These are phyloP conservation scores for Coniochaeta sp. DNA, from an alignment of 2,329 filamentous ascomycete genomes.

Conservation along the genomic window DNA sequence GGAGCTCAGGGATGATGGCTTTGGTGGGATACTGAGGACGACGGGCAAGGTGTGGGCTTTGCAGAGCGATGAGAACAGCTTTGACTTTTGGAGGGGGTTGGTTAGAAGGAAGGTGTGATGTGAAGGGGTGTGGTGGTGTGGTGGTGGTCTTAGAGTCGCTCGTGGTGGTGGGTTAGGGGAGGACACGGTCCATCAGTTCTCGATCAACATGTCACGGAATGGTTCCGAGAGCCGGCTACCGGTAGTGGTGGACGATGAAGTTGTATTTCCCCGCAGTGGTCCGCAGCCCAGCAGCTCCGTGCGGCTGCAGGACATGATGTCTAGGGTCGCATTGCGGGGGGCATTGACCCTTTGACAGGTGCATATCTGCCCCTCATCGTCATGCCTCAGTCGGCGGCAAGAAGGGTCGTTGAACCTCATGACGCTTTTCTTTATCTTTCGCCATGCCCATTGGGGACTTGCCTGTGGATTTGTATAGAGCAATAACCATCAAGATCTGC, in stretches of 20 bases:
- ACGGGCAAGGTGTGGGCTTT: constrained; percentile 76
- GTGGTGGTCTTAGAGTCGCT: constrained; percentile 2
- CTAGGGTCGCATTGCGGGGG: background rate
- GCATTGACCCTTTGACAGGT: background rate
- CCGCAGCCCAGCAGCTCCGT: background rate
- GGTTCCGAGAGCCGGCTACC: background rate
- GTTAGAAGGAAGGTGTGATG: constrained; percentile 75
- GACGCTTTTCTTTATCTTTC: background rate
- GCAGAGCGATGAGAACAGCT: constrained; percentile 96
- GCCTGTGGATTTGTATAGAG: background rate
- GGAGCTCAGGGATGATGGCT: constrained; percentile 66
- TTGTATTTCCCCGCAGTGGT: background rate
- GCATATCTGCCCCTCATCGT: background rate
- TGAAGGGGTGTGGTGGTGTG: too few species aligned
- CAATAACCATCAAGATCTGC: background rate
- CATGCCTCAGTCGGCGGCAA: background rate
- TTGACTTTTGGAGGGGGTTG: constrained; percentile 91
- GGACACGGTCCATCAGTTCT: background rate
- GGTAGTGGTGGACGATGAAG: background rate
- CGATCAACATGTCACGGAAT: background rate
- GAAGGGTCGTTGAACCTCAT: background rate
- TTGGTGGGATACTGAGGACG: constrained; percentile 29
- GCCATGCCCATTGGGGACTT: background rate
- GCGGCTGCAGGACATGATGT: background rate
- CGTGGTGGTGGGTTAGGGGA: background rate